Percentiles rank a stretch among this genome's conserved stretches.
These are phyloP conservation scores for Aureobasidium sp. DNA, from an alignment of 2,329 filamentous ascomycete genomes.

Conservation along the genomic window DNA sequence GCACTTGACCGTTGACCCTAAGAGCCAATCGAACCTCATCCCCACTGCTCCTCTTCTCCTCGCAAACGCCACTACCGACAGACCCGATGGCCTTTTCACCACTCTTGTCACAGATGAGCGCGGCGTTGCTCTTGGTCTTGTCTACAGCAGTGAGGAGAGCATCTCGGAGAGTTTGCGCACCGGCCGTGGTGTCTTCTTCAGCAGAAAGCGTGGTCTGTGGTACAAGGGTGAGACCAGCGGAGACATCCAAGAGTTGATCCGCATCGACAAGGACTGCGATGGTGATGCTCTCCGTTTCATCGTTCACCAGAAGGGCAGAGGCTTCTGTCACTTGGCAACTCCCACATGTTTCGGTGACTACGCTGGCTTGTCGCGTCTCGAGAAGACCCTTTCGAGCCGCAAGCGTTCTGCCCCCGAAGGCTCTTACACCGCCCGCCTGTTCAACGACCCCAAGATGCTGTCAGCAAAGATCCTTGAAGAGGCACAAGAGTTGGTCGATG, in stretches of 20 bases:
- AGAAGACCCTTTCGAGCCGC: constrained; percentile 76
- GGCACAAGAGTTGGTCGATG: constrained; percentile 87
- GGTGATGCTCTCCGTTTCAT: constrained; percentile 85
- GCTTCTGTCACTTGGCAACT: constrained; percentile 90
- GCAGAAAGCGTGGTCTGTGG: constrained; percentile 90
- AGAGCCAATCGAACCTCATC: constrained; percentile 51
- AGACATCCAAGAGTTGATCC: constrained; percentile 82
- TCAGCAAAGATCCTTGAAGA: constrained; percentile 98
- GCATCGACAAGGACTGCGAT: constrained; percentile 84
- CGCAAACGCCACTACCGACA: constrained; percentile 69
- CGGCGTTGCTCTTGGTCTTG: constrained; percentile 75
- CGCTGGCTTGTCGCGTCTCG: constrained; percentile 70
- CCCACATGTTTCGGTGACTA: constrained; percentile 87
- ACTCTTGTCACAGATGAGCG: constrained; percentile 88
- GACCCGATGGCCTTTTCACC: constrained; percentile 73
- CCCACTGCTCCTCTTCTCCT: constrained; percentile 65
- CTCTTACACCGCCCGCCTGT: constrained; percentile 89
- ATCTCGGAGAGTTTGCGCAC: constrained; percentile 78
- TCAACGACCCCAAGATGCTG: constrained; percentile 82
- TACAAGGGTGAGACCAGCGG: constrained; percentile 94
- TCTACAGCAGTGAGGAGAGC: constrained; percentile 91
- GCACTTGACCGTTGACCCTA: constrained; percentile 56
- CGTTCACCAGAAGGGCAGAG: constrained; percentile 77
- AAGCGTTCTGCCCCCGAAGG: constrained; percentile 76
- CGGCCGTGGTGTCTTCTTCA: constrained; percentile 83